Conservation (phyloP, 2,329 filamentous ascomycete species). For the Neopestalotiopsis sp. region DNA sequence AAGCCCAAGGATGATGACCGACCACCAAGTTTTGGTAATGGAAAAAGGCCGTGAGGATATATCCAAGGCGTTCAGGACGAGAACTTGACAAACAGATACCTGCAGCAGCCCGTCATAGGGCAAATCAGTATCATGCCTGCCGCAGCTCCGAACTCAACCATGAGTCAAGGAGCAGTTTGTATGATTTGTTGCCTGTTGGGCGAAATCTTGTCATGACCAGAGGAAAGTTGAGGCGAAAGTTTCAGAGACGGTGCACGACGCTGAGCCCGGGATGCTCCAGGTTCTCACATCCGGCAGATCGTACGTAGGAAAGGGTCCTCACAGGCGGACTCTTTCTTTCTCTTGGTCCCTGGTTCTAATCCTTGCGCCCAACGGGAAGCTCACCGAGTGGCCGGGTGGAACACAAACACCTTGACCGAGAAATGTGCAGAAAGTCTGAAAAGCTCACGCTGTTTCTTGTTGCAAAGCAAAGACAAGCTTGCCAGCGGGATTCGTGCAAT, state of each 20-base stretch:
- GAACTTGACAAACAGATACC: neutral
- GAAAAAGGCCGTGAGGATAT: neutral
- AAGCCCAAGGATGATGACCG: too few species aligned
- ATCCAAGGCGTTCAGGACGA: neutral
- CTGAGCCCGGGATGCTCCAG: too few species aligned
- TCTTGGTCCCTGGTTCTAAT: neutral
- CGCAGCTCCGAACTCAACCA: neutral
- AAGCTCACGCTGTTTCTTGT: neutral
- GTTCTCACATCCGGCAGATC: too few species aligned
- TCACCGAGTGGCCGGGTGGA: neutral
- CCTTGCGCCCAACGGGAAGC: neutral
- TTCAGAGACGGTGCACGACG: too few species aligned
- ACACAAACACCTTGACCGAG: neutral
- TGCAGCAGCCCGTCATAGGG: neutral
- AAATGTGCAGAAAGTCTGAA: neutral
- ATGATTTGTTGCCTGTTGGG: too few species aligned
- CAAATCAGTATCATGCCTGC: neutral
- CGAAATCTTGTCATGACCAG: too few species aligned
- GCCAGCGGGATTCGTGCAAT: neutral
- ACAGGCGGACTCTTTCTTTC: neutral
- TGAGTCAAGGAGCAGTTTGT: neutral
- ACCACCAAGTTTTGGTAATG: too few species aligned
- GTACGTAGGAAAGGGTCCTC: too few species aligned
- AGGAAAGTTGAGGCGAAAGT: too few species aligned
- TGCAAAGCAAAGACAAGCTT: neutral